These are phyloP conservation scores for Botrytis squamosa DNA, from an alignment of 2,329 filamentous ascomycete species.

Conservation along the genomic window DNA sequence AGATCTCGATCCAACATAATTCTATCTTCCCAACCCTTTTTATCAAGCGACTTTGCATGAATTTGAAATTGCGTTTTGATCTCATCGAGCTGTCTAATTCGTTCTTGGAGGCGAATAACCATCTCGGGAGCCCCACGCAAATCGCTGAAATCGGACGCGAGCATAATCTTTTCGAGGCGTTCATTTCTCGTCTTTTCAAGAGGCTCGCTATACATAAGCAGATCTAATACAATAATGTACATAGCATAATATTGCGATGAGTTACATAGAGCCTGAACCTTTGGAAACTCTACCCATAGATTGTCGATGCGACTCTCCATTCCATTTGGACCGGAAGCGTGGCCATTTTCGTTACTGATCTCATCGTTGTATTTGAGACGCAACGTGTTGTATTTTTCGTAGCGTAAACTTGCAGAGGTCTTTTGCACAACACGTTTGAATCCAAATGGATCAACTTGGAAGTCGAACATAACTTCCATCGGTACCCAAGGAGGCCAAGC, in stretches of 20 bases:
- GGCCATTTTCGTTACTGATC: conserved; percentile 60
- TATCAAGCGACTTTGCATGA: conserved; percentile 82
- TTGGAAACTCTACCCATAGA: conserved; percentile 94
- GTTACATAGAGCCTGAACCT: conserved; percentile 91
- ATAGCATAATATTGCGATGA: conserved; percentile 96
- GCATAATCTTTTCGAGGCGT: conserved; percentile 95
- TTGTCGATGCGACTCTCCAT: conserved; percentile 86
- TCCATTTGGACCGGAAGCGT: conserved; percentile 52
- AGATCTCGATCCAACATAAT: conserved; percentile 87
- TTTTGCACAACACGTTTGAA: conserved; percentile 97
- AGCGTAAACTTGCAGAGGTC: conserved; percentile 89
- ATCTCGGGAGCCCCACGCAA: conserved; percentile 89
- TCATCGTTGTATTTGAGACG: conserved; percentile 97
- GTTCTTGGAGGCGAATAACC: conserved; percentile 86
- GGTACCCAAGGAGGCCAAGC: conserved; percentile 98
- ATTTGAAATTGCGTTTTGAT: conserved; percentile 97
- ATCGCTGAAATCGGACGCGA: conserved; percentile 97
- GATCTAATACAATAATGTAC: conserved; percentile 95
- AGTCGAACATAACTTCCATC: conserved; percentile 98
- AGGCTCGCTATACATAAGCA: conserved; percentile 94
- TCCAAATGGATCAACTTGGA: conserved; percentile 89
- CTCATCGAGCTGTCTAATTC: conserved; percentile 89
- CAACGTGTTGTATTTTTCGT: conserved; percentile 97
- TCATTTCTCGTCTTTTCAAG: conserved; percentile 96
- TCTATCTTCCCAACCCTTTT: conserved; percentile 87